Evolutionary conservation across 495 filamentous ascomycete species (phyloP).

Genomic region (Pseudevernia furfuracea): DNA sequence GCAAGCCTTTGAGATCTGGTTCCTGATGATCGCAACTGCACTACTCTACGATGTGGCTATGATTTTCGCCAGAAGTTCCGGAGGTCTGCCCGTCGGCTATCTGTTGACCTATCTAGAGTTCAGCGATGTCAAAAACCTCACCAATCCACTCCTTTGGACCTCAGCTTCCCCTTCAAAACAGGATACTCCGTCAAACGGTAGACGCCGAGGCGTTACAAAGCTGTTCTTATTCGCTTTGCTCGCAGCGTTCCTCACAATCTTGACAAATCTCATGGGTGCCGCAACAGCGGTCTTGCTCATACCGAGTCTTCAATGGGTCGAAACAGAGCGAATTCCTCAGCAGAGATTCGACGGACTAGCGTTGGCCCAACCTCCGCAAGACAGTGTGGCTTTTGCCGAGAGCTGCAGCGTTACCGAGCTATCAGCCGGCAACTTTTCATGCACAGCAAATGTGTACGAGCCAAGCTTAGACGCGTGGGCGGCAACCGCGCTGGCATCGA

Average conservation of each 20-base stretch:
- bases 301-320: conserved; percentile 23
- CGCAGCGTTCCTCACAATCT: conserved; percentile 22
- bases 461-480: conserved; percentile 19
- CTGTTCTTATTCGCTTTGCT: conserved; percentile 23
- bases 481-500: background rate
- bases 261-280: conserved; percentile 29
- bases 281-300: conserved; percentile 26
- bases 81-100: conserved; percentile 27
- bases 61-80: conserved; percentile 20
- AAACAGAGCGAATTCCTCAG: conserved; percentile 15
- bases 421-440: conserved; percentile 17
- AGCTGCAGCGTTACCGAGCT: conserved; percentile 12
- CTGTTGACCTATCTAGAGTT: conserved; percentile 27
- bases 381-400: background rate
- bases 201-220: conserved; percentile 8
- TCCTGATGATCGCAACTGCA: conserved; percentile 26
- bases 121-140: conserved; percentile 22
- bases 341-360: conserved; percentile 10
- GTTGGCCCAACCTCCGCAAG: conserved; percentile 6
- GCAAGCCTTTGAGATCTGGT: conserved; percentile 29
- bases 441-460: conserved; percentile 15
- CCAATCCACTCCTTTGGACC: conserved; percentile 24
- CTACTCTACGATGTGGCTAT: conserved; percentile 27
- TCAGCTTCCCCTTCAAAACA: conserved; percentile 17
- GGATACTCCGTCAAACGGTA: conserved; percentile 3